Conservation (phyloP, 2,329 filamentous ascomycete species). For the Nemania sp. region DNA sequence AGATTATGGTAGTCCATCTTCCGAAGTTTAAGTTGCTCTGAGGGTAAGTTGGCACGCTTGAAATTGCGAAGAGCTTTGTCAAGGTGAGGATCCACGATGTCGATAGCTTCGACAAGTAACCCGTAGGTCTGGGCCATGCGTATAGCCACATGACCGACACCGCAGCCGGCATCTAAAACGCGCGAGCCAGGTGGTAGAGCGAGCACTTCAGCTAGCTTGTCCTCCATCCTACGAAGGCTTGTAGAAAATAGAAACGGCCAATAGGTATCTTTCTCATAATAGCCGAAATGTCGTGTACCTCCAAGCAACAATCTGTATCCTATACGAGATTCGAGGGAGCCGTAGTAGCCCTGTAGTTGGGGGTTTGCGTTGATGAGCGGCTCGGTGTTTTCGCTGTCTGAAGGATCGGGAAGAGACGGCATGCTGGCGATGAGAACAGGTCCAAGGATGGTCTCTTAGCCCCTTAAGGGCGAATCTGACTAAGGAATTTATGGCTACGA, state of each 20-base stretch:
- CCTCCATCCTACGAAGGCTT: slow-evolving; percentile 53
- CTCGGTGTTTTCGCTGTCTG: background rate
- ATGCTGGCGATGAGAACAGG: background rate
- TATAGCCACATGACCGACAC: slow-evolving; percentile 54
- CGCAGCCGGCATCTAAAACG: slow-evolving; percentile 57
- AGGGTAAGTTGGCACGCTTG: slow-evolving; percentile 37
- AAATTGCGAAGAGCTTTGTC: slow-evolving; percentile 48
- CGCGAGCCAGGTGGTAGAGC: slow-evolving; percentile 44
- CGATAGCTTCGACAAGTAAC: slow-evolving; percentile 50
- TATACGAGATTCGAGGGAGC: slow-evolving; percentile 49
- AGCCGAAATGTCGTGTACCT: slow-evolving; percentile 54
- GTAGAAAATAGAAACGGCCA: slow-evolving; percentile 52
- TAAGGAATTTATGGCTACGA: background rate
- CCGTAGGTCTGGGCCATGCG: slow-evolving; percentile 47
- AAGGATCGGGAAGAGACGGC: background rate
- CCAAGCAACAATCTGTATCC: slow-evolving; percentile 50
- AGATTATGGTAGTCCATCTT: slow-evolving; percentile 57
- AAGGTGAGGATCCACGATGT: slow-evolving; percentile 53
- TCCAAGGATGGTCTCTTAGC: background rate
- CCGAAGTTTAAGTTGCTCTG: slow-evolving; percentile 43
- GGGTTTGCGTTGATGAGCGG: slow-evolving; percentile 44
- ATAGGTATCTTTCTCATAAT: slow-evolving; percentile 48
- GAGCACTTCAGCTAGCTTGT: slow-evolving; percentile 47
- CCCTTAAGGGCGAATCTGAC: background rate
- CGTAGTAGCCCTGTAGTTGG: slow-evolving; percentile 49